Evolutionary conservation across 495 filamentous ascomycete genomes (phyloP).

Genomic region (Annulohypoxylon moriforme): DNA sequence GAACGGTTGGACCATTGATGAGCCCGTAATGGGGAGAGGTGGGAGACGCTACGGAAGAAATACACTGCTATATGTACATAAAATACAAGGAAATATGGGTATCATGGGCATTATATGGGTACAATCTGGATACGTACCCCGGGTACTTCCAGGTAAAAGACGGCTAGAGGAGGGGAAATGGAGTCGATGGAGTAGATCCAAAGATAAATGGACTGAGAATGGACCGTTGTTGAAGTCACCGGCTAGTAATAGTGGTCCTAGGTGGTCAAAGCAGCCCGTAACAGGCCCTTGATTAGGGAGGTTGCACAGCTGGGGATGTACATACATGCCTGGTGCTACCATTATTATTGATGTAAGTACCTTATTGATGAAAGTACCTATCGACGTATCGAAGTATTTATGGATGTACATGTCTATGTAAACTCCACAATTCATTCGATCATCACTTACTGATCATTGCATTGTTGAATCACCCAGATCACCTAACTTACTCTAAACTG

Average conservation of each 20-base stretch:
- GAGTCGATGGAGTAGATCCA: neutral
- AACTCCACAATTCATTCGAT: neutral
- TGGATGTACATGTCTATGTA: neutral
- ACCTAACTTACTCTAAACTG: neutral
- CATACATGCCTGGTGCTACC: no score
- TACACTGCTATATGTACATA: no score
- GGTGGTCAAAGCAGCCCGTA: constrained; percentile 4
- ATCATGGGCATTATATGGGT: neutral
- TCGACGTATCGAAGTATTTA: neutral
- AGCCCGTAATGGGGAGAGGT: neutral
- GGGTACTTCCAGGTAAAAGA: constrained; percentile 18
- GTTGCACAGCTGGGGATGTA: constrained; percentile 11
- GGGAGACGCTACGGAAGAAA: constrained; percentile 12
- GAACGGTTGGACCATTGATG: constrained; percentile 3
- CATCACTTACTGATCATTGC: constrained; percentile 3
- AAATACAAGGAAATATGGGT: constrained; percentile 2
- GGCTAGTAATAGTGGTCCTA: constrained; percentile 12
- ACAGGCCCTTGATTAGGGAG: constrained; percentile 14
- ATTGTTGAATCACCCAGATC: no score
- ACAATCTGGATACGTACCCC: constrained; percentile 13
- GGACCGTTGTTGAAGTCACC: constrained; percentile 29
- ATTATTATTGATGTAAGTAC: no score
- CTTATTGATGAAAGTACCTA: no score
- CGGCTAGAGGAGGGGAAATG: constrained; percentile 41
- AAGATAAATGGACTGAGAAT: constrained; percentile 26